Evolutionary conservation across 768 basidiomycete genomes (phyloP).

Genomic region (Tephrocybe sp.): DNA sequence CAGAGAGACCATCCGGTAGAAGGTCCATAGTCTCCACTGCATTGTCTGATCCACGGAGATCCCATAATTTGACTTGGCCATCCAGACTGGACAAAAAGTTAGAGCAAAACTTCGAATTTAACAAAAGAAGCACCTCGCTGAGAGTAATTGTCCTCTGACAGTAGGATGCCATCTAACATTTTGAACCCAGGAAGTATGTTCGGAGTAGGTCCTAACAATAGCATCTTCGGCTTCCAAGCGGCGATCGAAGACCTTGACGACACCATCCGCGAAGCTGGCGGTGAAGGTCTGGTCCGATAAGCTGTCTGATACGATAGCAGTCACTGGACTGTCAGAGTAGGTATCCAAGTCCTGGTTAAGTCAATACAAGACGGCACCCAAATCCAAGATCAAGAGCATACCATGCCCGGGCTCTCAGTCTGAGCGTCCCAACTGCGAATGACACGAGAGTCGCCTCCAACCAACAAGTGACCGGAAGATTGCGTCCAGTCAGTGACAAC

Average conservation of each 20-base stretch:
- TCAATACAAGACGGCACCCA: slow-evolving; percentile 6
- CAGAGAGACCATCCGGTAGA: slow-evolving; percentile 71
- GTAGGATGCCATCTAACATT: slow-evolving; percentile 85
- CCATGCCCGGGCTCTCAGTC: slow-evolving; percentile 76
- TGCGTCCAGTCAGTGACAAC: slow-evolving; percentile 95
- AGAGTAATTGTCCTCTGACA: slow-evolving; percentile 68
- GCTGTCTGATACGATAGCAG: slow-evolving; percentile 77
- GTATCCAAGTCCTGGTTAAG: slow-evolving; percentile 78
- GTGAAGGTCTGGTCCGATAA: slow-evolving; percentile 78
- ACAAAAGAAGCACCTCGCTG: slow-evolving; percentile 93
- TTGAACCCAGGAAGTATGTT: slow-evolving; percentile 87
- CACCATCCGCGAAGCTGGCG: slow-evolving; percentile 92
- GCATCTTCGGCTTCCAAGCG: slow-evolving; percentile 83
- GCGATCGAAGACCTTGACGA: slow-evolving; percentile 87
- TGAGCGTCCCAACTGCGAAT: slow-evolving; percentile 96
- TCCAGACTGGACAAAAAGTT: slow-evolving; percentile 56
- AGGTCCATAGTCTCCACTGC: slow-evolving; percentile 64
- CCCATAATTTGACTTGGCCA: slow-evolving; percentile 92
- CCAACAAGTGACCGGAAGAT: slow-evolving; percentile 77
- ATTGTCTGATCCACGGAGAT: slow-evolving; percentile 65
- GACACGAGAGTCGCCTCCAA: slow-evolving; percentile 87
- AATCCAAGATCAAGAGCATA: slow-evolving; percentile 32
- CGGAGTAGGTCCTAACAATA: slow-evolving; percentile 73
- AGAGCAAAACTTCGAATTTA: background rate
- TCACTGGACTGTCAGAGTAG: slow-evolving; percentile 87